Evolutionary conservation across 768 basidiomycete genomes (phyloP).

Genomic region (Termitomyces sp.): DNA sequence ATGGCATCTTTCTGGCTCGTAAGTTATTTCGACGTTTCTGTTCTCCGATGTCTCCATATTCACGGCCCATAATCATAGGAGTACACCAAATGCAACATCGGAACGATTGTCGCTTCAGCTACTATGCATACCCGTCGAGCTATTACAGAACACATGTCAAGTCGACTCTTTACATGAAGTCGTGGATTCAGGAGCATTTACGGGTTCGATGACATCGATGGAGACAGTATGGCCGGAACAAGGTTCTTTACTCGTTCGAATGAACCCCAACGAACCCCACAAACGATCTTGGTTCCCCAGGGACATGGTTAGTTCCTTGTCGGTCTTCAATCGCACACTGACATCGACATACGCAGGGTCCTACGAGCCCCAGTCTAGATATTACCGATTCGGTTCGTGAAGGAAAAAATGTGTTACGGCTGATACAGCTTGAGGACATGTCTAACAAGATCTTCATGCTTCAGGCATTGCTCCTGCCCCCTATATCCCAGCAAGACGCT

Average conservation of each 20-base stretch:
- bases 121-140: conserved; percentile 24
- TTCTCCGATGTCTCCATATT: neutral
- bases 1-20: conserved; percentile 24
- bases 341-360: conserved; percentile 17
- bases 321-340: neutral
- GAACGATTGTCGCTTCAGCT: conserved; percentile 25
- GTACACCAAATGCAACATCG: neutral
- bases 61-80: neutral
- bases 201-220: conserved; percentile 18
- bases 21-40: conserved; percentile 1
- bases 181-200: conserved; percentile 17
- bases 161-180: conserved; percentile 4
- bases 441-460: conserved; percentile 39
- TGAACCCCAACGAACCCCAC: conserved; percentile 30
- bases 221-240: conserved; percentile 37
- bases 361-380: conserved; percentile 24
- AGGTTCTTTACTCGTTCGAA: conserved; percentile 38
- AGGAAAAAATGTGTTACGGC: conserved; percentile 42
- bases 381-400: conserved; percentile 33
- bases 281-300: conserved; percentile 38
- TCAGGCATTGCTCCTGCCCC: conserved; percentile 22
- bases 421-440: conserved; percentile 43
- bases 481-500: neutral
- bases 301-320: conserved; percentile 29
- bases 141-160: conserved; percentile 15